A percentile compares a stretch with the other conserved stretches of the same genome.
These are phyloP conservation scores for Mycena vitilis DNA, from an alignment of 768 basidiomycete genomes.

Conservation along the genomic window DNA sequence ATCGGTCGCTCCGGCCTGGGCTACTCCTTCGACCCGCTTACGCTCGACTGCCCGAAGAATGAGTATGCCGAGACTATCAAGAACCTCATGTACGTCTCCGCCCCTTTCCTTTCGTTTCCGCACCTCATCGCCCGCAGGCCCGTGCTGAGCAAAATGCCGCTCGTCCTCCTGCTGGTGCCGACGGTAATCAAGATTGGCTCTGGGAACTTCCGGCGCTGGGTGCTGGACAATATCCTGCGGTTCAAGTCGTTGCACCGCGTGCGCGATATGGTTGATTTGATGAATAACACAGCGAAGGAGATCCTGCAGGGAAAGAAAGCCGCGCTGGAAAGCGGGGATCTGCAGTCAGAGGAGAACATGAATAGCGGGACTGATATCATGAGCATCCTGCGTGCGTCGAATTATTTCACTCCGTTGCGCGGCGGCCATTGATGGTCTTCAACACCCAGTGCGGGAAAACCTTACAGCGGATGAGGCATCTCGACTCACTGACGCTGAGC, in stretches of 20 bases:
- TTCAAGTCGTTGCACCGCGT: background rate
- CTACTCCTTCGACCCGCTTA: conserved; percentile 7
- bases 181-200: background rate
- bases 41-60: conserved; percentile 11
- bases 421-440: background rate
- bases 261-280: conserved; percentile 1
- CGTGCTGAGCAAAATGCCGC: background rate
- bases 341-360: background rate
- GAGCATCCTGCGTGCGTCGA: conserved; percentile 3
- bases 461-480: background rate
- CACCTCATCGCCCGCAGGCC: background rate
- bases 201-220: background rate
- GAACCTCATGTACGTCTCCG: background rate
- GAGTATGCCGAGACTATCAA: conserved; percentile 15
- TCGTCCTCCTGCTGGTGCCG: conserved; percentile 3
- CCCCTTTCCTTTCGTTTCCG: background rate
- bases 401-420: background rate
- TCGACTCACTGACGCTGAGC: background rate
- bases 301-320: background rate
- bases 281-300: background rate
- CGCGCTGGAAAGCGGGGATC: background rate
- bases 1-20: conserved; percentile 10
- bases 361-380: background rate
- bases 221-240: background rate
- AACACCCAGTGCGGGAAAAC: background rate